These are phyloP conservation scores for Digitaria exilis DNA, from an alignment of 202 grass and related monocot species.

Conservation along the genomic window DNA sequence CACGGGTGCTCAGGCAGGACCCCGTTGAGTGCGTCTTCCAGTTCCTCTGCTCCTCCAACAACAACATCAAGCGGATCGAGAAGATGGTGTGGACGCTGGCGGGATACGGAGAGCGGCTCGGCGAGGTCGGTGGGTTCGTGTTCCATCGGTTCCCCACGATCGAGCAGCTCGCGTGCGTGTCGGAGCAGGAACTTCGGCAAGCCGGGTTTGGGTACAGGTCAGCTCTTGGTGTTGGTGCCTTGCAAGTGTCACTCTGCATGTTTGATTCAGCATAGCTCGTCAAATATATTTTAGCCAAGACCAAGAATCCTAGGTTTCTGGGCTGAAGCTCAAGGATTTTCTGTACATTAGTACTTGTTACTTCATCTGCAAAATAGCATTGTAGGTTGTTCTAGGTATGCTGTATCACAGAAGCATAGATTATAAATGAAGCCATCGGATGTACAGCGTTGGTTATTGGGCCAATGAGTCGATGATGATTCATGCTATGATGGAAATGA, in stretches of 20 bases:
- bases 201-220: constrained; percentile 91
- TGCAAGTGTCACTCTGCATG: neutral
- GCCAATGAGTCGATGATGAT: too few relatives aligned
- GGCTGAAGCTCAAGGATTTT: neutral
- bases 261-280: neutral
- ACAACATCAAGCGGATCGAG: constrained; percentile 91
- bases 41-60: constrained; percentile 98
- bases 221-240: constrained; percentile 40
- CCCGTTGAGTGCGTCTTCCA: constrained; percentile 91
- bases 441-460: neutral
- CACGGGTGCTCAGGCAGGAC: constrained; percentile 83
- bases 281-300: neutral
- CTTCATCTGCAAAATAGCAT: neutral
- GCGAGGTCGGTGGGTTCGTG: constrained; percentile 65
- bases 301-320: constrained; percentile 1
- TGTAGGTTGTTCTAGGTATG: neutral
- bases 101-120: constrained; percentile 64
- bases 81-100: constrained; percentile 88
- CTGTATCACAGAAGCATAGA: neutral
- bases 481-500: neutral
- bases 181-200: constrained; percentile 80
- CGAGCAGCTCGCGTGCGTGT: constrained; percentile 59
- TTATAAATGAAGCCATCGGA: constrained; percentile 7
- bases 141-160: constrained; percentile 84
- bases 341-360: neutral